A percentile compares a stretch with the other conserved stretches of the same genome.
Evolutionary conservation across 352 stramenopile genomes (phyloP).

Genomic region (Saprolegnia parasitica): DNA sequence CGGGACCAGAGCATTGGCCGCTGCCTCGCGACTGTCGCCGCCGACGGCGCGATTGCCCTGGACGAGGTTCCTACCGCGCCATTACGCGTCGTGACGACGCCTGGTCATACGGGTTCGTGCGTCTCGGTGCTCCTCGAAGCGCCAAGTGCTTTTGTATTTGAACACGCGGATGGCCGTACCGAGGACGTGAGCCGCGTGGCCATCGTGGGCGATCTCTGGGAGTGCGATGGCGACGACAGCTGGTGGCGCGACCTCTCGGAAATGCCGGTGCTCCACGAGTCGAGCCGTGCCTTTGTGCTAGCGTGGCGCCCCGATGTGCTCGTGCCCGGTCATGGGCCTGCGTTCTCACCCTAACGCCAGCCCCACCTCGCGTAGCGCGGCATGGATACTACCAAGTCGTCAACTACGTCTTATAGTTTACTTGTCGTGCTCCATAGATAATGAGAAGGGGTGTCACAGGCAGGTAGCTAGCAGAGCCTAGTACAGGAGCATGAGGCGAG

Average conservation of each 20-base stretch:
- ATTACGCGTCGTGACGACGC: slow-evolving; percentile 19
- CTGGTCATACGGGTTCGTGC: slow-evolving; percentile 22
- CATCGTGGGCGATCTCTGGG: slow-evolving; percentile 26
- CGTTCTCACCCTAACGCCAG: slow-evolving; percentile 18
- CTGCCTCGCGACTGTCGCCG: slow-evolving; percentile 10
- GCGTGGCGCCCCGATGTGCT: slow-evolving; percentile 11
- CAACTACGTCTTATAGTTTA: background rate
- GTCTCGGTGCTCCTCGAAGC: slow-evolving; percentile 12
- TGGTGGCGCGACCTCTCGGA: slow-evolving; percentile 20
- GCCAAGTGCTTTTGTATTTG: background rate
- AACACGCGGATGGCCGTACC: background rate
- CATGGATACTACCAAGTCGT: background rate
- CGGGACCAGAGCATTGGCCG: slow-evolving; percentile 2
- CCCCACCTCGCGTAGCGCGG: background rate
- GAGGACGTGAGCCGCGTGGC: background rate
- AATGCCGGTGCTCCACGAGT: slow-evolving; percentile 1
- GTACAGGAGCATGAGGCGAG: background rate
- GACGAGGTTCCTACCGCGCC: background rate
- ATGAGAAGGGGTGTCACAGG: background rate
- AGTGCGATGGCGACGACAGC: slow-evolving; percentile 17
- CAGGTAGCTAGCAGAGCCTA: background rate
- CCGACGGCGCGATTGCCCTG: background rate
- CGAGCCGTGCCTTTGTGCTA: slow-evolving; percentile 15
- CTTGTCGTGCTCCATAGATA: slow-evolving; percentile 5
- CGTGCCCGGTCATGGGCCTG: slow-evolving; percentile 20